Conservation (phyloP, 164 flowering plant species). For the Echeveria elegans region DNA sequence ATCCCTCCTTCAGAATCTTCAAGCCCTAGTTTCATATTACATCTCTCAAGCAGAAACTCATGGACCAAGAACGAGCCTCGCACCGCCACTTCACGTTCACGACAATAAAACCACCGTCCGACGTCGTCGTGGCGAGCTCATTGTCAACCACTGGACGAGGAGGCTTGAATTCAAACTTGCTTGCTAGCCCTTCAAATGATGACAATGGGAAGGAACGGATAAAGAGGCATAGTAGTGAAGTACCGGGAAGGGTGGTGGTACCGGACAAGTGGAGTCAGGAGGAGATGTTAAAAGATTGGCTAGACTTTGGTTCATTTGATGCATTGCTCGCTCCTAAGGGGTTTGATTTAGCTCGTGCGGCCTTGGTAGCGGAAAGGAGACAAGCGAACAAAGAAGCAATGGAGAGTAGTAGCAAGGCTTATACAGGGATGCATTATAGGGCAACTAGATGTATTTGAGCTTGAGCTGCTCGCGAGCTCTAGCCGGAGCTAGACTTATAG, state of each 20-base stretch:
- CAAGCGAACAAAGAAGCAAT: constrained; percentile 11
- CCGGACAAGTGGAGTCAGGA: constrained; percentile 69
- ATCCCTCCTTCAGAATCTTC: not conserved
- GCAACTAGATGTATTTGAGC: constrained; percentile 3
- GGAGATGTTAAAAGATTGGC: constrained; percentile 52
- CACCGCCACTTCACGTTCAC: not conserved
- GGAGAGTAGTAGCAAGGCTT: not conserved
- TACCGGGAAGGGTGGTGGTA: constrained; percentile 38
- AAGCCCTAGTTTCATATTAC: not conserved
- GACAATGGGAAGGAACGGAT: constrained; percentile 33
- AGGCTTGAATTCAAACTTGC: not conserved
- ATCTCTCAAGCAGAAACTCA: not conserved
- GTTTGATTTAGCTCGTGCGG: constrained; percentile 38
- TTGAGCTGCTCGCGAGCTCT: too few relatives aligned
- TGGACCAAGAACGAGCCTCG: not conserved
- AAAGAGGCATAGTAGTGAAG: constrained; percentile 37
- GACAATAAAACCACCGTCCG: not conserved
- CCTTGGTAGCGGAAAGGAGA: constrained; percentile 35
- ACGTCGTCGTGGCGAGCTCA: not conserved
- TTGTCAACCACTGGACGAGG: not conserved
- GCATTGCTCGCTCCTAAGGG: constrained; percentile 35
- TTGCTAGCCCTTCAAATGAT: too few relatives aligned
- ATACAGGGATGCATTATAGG: not conserved
- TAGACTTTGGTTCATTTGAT: constrained; percentile 43
- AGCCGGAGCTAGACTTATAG: not conserved